These are phyloP conservation scores for Fusarium begoniae DNA, from an alignment of 2,329 filamentous ascomycete species.

Conservation along the genomic window DNA sequence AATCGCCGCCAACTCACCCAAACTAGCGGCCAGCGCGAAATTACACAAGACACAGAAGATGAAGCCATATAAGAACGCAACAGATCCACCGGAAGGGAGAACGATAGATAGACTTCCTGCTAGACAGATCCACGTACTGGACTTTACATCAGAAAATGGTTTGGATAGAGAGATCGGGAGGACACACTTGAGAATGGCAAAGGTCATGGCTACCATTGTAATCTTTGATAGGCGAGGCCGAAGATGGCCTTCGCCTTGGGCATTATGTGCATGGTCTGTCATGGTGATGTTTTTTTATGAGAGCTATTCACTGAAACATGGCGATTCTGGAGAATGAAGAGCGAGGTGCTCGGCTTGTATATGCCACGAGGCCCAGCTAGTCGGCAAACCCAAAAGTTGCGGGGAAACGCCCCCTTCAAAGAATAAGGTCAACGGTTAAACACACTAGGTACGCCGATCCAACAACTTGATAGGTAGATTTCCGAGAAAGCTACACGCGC, in stretches of 20 bases:
- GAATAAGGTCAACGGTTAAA: background rate
- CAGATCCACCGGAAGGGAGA: slow-evolving; percentile 53
- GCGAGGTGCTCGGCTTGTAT: background rate
- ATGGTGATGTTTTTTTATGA: background rate
- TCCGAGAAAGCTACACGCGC: background rate
- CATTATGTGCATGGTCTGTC: background rate
- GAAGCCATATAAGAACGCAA: slow-evolving; percentile 56
- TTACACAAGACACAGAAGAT: slow-evolving; percentile 57
- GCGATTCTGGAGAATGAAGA: background rate
- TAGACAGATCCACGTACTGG: slow-evolving; percentile 47
- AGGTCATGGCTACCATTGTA: slow-evolving; percentile 55
- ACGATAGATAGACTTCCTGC: slow-evolving; percentile 54
- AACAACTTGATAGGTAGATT: background rate
- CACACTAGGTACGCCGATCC: background rate
- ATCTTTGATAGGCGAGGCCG: slow-evolving; percentile 51
- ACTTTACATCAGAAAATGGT: background rate
- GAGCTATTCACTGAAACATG: background rate
- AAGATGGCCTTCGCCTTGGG: slow-evolving; percentile 43
- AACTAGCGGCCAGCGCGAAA: slow-evolving; percentile 52
- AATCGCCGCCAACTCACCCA: slow-evolving; percentile 55
- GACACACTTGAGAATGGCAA: slow-evolving; percentile 53
- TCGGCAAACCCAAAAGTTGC: background rate
- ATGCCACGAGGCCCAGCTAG: background rate
- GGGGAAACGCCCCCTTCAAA: background rate
- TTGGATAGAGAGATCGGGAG: background rate